A percentile compares a stretch with the other conserved stretches of the same genome.
These are phyloP conservation scores for Colletotrichum acutatum DNA, from an alignment of 2,329 filamentous ascomycete species.

Conservation along the genomic window DNA sequence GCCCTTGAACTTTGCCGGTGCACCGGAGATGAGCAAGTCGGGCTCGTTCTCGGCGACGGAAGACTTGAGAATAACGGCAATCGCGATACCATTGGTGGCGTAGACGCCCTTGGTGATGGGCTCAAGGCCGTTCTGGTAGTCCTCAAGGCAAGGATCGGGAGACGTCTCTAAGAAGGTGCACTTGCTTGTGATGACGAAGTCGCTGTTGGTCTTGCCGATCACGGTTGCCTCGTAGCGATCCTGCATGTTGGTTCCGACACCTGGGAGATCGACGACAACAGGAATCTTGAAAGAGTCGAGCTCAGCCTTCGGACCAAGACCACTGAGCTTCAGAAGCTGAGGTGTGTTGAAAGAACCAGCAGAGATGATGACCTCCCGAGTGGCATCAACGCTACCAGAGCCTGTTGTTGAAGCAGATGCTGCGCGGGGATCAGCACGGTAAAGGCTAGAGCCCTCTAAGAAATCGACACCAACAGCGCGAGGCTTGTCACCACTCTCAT, in stretches of 20 bases:
- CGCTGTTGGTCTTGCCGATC: slow-evolving; percentile 35
- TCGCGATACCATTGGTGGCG: slow-evolving; percentile 62
- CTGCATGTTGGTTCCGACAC: slow-evolving; percentile 62
- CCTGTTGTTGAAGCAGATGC: slow-evolving; percentile 35
- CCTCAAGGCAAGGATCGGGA: slow-evolving; percentile 49
- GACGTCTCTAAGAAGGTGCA: slow-evolving; percentile 46
- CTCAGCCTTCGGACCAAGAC: slow-evolving; percentile 56
- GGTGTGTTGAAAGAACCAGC: slow-evolving; percentile 63
- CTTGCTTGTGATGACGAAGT: slow-evolving; percentile 43
- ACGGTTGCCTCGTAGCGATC: slow-evolving; percentile 53
- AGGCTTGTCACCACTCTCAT: slow-evolving; percentile 42
- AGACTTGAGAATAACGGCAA: slow-evolving; percentile 53
- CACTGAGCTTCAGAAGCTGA: slow-evolving; percentile 62
- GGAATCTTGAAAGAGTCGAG: slow-evolving; percentile 56
- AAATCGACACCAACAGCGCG: slow-evolving; percentile 47
- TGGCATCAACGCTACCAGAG: slow-evolving; percentile 31
- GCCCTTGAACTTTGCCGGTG: slow-evolving; percentile 63
- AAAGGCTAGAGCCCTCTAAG: slow-evolving; percentile 50
- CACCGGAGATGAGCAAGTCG: slow-evolving; percentile 67
- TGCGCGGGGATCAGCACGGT: slow-evolving; percentile 54
- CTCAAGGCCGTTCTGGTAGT: slow-evolving; percentile 41
- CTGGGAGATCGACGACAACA: slow-evolving; percentile 56
- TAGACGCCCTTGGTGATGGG: slow-evolving; percentile 46
- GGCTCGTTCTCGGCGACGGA: slow-evolving; percentile 53
- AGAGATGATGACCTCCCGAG: slow-evolving; percentile 59